Evolutionary conservation across 345 rosid species (phyloP).

Genomic region (Dipteronia sinensis): DNA sequence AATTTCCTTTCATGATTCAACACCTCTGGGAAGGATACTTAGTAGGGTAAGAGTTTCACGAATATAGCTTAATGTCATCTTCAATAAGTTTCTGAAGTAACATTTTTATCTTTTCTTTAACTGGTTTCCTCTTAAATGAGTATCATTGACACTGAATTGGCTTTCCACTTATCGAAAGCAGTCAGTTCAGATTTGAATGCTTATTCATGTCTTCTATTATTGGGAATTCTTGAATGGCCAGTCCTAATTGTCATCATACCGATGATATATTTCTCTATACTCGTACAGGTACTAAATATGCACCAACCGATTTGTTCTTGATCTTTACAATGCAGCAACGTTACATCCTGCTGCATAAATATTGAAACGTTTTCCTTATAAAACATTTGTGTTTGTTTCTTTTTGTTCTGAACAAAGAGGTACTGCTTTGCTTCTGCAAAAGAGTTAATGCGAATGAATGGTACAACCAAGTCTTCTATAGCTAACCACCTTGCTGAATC

Average conservation of each 20-base stretch:
- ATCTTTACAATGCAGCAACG: background rate
- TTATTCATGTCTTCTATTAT: slow-evolving; percentile 27
- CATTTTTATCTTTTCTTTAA: background rate
- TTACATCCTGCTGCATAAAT: no score
- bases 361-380: background rate
- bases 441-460: slow-evolving; percentile 59
- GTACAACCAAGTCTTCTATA: slow-evolving; percentile 57
- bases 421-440: slow-evolving; percentile 55
- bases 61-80: slow-evolving; percentile 19
- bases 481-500: slow-evolving; percentile 66
- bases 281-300: slow-evolving; percentile 39
- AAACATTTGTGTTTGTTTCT: background rate
- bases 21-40: slow-evolving; percentile 57
- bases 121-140: slow-evolving; percentile 60
- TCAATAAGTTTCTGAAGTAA: slow-evolving; percentile 15
- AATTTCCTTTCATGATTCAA: slow-evolving; percentile 52
- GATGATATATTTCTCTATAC: slow-evolving; percentile 36
- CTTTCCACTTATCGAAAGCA: slow-evolving; percentile 26
- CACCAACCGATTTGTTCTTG: background rate
- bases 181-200: slow-evolving; percentile 42
- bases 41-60: slow-evolving; percentile 44
- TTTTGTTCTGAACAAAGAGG: slow-evolving; percentile 25
- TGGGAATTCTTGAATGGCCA: slow-evolving; percentile 52
- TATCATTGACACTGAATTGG: slow-evolving; percentile 43
- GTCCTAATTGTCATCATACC: slow-evolving; percentile 46